Base-by-base conservation (phyloP, 441 rosid species). In the Aleurites moluccanus region DNA sequence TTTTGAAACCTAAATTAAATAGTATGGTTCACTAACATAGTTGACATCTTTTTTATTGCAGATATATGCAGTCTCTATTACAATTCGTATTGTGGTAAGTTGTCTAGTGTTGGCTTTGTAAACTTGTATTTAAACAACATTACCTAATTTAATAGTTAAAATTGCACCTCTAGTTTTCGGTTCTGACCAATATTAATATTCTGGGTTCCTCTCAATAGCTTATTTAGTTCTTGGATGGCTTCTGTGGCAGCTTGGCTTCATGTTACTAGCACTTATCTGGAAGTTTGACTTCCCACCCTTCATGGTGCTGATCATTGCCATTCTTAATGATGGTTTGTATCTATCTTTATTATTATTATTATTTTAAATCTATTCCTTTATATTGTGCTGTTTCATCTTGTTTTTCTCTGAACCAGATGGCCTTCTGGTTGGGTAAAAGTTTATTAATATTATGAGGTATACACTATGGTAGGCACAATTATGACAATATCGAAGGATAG, bases 401-500 rank as follows among this genome's bases (percentile, higher is more conserved):
- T 45, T 45, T 45, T 45, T 45, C 40, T 38, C 40, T 38, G 40
- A 38, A 38, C 40, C 40, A 38, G 40, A 38, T 38, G 40, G 40
- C 40, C 40, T 38, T 38, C 40, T 38, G 40, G 40, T 6, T 38
- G 6, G 0, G 9, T 38, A 38, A 38, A 38, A 38, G 40, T 38
- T 38, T 38, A 6, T 38, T 38, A 38, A 38, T 38, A 38, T 38
- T 38, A 30, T 2, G 6, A 38, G 40, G 40, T 6, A 38, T 38
- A 38, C 40, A 6, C 40, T 38, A 38, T 38, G 40, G 40, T 87
- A 95, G 99, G 99, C 64, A 95, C 98, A 50, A 95, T 95, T 47
- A 95, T 90, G 99, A 95, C 99, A 3, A 95, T 95, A 85, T 95
- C 99, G n/a, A 95, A 95, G 80, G 99, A 95, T 71, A 89, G 99